A percentile compares a stretch with the other conserved stretches of the same genome.
Evolutionary conservation across 139 green algal species (phyloP).

Genomic region (Tetradesmus lagerheimii): DNA sequence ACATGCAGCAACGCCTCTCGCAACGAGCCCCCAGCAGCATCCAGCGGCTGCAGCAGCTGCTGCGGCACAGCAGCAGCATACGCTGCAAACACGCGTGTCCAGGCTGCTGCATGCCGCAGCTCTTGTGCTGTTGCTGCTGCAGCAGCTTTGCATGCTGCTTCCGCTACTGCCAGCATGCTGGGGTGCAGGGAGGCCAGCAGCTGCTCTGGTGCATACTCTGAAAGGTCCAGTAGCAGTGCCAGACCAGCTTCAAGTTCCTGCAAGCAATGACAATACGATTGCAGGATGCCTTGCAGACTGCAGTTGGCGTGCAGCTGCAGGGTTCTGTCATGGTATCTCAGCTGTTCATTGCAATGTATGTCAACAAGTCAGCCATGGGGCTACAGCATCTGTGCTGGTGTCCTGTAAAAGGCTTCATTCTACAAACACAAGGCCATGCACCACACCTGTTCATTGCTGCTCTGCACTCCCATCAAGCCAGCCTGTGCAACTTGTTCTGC

Average conservation of each 20-base stretch:
- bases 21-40: not conserved
- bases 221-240: conserved; percentile 29
- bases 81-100: conserved; percentile 9
- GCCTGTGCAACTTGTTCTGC: not conserved
- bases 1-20: conserved; percentile 33
- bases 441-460: not conserved
- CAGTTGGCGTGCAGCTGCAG: not conserved
- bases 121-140: not conserved
- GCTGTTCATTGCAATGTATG: too few species aligned
- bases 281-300: not conserved
- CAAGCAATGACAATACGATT: not conserved
- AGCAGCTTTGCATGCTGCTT: conserved; percentile 27
- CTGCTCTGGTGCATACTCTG: conserved; percentile 49
- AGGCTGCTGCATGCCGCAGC: conserved; percentile 25
- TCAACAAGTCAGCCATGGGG: too few species aligned
- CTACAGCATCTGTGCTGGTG: too few species aligned
- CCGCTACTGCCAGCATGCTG: conserved; percentile 20
- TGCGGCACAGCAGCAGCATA: conserved; percentile 3
- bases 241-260: conserved; percentile 6
- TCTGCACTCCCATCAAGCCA: not conserved
- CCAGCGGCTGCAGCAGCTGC: not conserved
- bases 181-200: conserved; percentile 30
- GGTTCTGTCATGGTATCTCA: too few species aligned
- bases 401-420: not conserved
- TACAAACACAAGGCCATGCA: not conserved